phyloP scores from a whole-genome alignment of 768 basidiomycete species.

The Gautieria morchelliformis region DNA sequence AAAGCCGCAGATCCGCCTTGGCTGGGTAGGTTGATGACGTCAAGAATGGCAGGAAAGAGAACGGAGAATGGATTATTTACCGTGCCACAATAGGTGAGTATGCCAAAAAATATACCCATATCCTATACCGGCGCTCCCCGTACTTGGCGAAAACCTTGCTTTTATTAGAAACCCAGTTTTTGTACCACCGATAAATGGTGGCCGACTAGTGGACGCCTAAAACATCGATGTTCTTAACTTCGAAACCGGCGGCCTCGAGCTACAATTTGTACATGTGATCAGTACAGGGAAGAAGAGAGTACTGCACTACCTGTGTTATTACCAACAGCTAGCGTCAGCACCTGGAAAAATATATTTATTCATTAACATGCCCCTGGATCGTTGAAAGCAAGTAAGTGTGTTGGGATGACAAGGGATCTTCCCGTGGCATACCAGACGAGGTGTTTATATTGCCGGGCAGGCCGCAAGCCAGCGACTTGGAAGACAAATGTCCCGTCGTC shows the following conservation, averaged over 20 bases:
- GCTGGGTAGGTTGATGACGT: constrained; percentile 23
- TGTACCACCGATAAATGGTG: constrained; percentile 86
- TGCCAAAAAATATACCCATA: constrained; percentile 97
- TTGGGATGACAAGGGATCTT: not conserved
- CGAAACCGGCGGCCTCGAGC: constrained; percentile 82
- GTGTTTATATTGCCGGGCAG: constrained; percentile 97
- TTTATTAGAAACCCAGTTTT: constrained; percentile 93
- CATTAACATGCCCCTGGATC: constrained; percentile 82
- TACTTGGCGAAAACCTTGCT: constrained; percentile 84
- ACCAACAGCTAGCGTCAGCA: constrained; percentile 96
- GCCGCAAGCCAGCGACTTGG: constrained; percentile 96
- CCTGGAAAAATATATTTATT: constrained; percentile 99
- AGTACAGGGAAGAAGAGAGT: not conserved
- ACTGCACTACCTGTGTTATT: constrained; percentile 49
- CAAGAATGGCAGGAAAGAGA: not conserved
- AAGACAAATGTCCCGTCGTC: constrained; percentile 92
- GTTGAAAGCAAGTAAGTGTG: no score
- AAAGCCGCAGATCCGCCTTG: constrained; percentile 90
- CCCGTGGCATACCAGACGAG: constrained; percentile 63
- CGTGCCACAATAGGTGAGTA: constrained; percentile 79
- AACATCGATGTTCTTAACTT: constrained; percentile 93
- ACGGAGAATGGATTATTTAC: constrained; percentile 25
- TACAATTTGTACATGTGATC: constrained; percentile 8
- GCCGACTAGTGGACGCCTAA: constrained; percentile 97
- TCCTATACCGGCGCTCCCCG: constrained; percentile 87